These are phyloP conservation scores for Spencermartinsiella europaea DNA, from an alignment of 805 yeast species.

Conservation along the genomic window DNA sequence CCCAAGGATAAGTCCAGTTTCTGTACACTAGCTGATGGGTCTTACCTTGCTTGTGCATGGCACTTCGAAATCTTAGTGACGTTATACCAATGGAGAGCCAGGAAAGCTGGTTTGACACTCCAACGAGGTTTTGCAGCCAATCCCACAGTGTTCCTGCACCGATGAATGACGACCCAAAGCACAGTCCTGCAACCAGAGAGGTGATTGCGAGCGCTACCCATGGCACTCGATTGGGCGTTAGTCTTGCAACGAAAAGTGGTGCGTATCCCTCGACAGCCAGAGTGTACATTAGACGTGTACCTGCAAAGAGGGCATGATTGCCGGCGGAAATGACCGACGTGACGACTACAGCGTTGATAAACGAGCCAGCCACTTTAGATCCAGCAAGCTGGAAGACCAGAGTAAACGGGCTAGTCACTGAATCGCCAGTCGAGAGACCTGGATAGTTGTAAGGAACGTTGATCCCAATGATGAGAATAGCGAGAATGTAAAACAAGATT, in stretches of 20 bases:
- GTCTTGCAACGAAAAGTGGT: constrained; percentile 45
- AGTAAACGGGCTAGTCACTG: constrained; percentile 44
- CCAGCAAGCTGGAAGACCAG: constrained; percentile 42
- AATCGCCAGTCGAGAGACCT: constrained; percentile 35
- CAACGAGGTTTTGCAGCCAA: constrained; percentile 51
- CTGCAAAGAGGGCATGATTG: constrained; percentile 61
- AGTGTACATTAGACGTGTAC: constrained; percentile 57
- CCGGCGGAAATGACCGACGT: constrained; percentile 61
- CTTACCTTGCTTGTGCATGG: constrained; percentile 38
- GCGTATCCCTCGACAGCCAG: constrained; percentile 57
- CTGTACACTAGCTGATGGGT: constrained; percentile 41
- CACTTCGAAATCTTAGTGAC: constrained; percentile 51
- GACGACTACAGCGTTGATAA: constrained; percentile 54
- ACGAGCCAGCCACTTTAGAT: constrained; percentile 42
- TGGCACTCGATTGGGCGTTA: constrained; percentile 48
- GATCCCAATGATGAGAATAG: constrained; percentile 53
- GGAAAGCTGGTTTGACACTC: constrained; percentile 59
- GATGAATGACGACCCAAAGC: constrained; percentile 54
- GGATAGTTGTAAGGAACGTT: constrained; percentile 55
- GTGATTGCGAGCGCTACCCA: constrained; percentile 44
- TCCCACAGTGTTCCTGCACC: constrained; percentile 50
- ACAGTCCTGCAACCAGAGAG: constrained; percentile 51
- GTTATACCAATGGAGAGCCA: constrained; percentile 55
- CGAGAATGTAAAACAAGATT: constrained; percentile 46
- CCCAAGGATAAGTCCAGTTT: constrained; percentile 47